A percentile compares a stretch with the other conserved stretches of the same genome.
Evolutionary conservation across 2,329 filamentous ascomycete genomes (phyloP).

Genomic region (Rutstroemia sp.): DNA sequence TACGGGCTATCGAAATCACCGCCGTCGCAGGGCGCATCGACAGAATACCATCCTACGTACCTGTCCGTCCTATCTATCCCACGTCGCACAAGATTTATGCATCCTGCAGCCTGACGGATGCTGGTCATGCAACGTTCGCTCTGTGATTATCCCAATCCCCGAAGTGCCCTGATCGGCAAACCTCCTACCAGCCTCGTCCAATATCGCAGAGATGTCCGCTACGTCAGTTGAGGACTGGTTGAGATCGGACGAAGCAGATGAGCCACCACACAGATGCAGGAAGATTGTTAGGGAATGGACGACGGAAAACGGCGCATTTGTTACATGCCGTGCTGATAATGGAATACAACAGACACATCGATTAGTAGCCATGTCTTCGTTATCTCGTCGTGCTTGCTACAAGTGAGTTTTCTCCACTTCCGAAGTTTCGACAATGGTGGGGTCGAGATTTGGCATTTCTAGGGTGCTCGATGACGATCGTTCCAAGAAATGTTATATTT

Average conservation of each 20-base stretch:
- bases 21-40: neutral
- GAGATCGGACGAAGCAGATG: constrained; percentile 20
- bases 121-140: constrained; percentile 26
- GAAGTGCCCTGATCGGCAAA: constrained; percentile 14
- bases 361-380: constrained; percentile 58
- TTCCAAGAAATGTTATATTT: too few species aligned
- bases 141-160: constrained; percentile 16
- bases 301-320: constrained; percentile 27
- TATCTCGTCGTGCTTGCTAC: constrained; percentile 70
- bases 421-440: neutral
- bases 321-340: constrained; percentile 33
- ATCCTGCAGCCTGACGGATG: constrained; percentile 28
- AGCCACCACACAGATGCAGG: constrained; percentile 30
- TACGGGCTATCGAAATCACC: constrained; percentile 2
- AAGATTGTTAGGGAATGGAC: constrained; percentile 28
- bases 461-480: neutral
- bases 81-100: constrained; percentile 28
- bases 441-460: neutral
- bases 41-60: constrained; percentile 4
- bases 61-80: neutral
- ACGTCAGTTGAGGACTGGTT: constrained; percentile 30
- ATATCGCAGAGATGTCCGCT: constrained; percentile 24
- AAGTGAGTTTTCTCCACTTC: constrained; percentile 29
- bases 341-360: constrained; percentile 28
- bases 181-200: constrained; percentile 9